Percentiles rank a stretch among this genome's conserved stretches.
phyloP scores from a whole-genome alignment of 2,329 filamentous ascomycete species.

The Rutstroemia sp. region DNA sequence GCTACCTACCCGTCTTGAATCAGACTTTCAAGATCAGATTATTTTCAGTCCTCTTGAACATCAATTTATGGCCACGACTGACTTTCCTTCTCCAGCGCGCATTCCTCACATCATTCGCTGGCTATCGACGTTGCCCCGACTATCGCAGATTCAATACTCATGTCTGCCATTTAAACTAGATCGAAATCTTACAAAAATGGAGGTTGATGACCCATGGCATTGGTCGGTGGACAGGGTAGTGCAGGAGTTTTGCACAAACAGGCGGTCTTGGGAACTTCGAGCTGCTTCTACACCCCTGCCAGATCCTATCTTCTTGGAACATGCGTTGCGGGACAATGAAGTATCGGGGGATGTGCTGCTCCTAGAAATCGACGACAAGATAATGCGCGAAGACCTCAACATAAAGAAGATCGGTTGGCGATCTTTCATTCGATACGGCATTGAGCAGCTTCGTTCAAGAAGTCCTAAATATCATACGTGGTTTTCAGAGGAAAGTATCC shows the following conservation, averaged over 20 bases:
- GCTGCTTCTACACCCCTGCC: conserved; percentile 33
- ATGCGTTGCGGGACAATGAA: conserved; percentile 50
- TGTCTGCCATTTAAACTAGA: not conserved
- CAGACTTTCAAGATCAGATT: too few relatives aligned
- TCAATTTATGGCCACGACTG: not conserved
- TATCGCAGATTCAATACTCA: not conserved
- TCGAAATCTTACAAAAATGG: conserved; percentile 10
- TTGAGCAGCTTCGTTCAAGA: conserved; percentile 45
- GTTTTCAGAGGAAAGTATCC: not conserved
- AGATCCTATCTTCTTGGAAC: conserved; percentile 44
- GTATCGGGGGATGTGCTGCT: conserved; percentile 34
- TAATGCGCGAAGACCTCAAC: conserved; percentile 21
- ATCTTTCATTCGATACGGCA: conserved; percentile 43
- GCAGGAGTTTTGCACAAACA: conserved; percentile 51
- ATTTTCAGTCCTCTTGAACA: not conserved
- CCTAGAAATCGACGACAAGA: conserved; percentile 16
- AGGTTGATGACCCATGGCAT: conserved; percentile 57
- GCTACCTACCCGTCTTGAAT: too few relatives aligned
- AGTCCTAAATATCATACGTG: conserved; percentile 42
- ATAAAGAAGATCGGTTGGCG: conserved; percentile 19
- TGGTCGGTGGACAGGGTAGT: conserved; percentile 67
- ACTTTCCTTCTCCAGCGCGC: not conserved
- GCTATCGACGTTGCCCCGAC: not conserved
- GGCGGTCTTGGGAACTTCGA: conserved; percentile 40
- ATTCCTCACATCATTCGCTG: not conserved